Conservation (phyloP, 2,329 filamentous ascomycete genomes). For the Stagonosporopsis rhizophila region DNA sequence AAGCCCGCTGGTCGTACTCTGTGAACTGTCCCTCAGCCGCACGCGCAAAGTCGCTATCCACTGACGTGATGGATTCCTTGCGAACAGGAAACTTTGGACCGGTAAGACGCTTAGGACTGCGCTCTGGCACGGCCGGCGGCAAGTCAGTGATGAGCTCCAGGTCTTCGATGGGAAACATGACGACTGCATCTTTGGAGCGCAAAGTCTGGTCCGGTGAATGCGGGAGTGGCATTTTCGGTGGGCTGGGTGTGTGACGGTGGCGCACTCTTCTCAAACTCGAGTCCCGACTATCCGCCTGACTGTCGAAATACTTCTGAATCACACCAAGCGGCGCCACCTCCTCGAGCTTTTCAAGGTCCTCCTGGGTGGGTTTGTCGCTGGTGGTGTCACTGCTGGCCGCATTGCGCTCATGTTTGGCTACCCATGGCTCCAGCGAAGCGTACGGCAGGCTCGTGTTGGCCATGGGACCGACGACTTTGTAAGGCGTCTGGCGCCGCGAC, state of each 20-base stretch:
- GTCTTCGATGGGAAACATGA: slow-evolving; percentile 27
- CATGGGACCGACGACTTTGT: slow-evolving; percentile 23
- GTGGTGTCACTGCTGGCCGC: slow-evolving; percentile 24
- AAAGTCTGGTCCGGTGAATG: slow-evolving; percentile 16
- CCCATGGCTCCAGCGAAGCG: slow-evolving; percentile 38
- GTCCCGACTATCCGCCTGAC: slow-evolving; percentile 27
- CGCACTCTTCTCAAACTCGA: slow-evolving; percentile 16
- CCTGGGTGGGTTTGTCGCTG: slow-evolving; percentile 30
- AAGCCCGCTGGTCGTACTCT: slow-evolving; percentile 28
- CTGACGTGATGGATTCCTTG: slow-evolving; percentile 22
- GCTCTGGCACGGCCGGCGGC: slow-evolving; percentile 31
- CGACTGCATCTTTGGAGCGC: slow-evolving; percentile 18
- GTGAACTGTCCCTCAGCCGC: slow-evolving; percentile 35
- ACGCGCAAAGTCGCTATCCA: slow-evolving; percentile 32
- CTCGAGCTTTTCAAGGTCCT: slow-evolving; percentile 30
- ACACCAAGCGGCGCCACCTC: slow-evolving; percentile 38
- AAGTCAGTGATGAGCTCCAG: slow-evolving; percentile 17
- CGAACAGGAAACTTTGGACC: slow-evolving; percentile 25
- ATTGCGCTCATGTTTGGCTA: slow-evolving; percentile 35
- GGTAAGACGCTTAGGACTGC: slow-evolving; percentile 35
- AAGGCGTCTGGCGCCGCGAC: slow-evolving; percentile 39
- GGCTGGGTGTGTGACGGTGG: slow-evolving; percentile 22
- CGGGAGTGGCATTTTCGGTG: slow-evolving; percentile 22
- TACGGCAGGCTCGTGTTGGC: slow-evolving; percentile 21
- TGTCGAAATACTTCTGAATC: slow-evolving; percentile 42